Evolutionary conservation across 176 grass and related monocot species (phyloP).

Genomic region (Poa pratensis): DNA sequence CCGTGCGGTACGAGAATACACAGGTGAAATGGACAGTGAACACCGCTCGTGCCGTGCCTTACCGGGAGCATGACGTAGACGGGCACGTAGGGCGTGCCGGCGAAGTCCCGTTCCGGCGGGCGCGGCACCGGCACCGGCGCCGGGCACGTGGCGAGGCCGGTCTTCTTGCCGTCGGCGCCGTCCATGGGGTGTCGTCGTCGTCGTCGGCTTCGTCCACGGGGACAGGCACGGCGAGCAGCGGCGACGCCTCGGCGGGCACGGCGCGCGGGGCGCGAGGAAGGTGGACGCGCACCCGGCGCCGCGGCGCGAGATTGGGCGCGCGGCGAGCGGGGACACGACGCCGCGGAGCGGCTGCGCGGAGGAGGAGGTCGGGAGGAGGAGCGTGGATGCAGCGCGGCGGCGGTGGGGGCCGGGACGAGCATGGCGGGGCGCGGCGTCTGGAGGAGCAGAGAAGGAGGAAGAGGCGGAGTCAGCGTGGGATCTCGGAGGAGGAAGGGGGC

Average conservation of each 20-base stretch:
- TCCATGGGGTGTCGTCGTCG: not conserved
- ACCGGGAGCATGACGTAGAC: slow-evolving; percentile 93
- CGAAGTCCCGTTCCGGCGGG: slow-evolving; percentile 69
- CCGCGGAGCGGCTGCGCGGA: slow-evolving; percentile 47
- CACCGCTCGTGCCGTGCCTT: no score
- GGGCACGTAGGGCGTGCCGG: slow-evolving; percentile 75
- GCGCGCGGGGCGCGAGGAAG: slow-evolving; percentile 37
- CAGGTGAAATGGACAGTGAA: no score
- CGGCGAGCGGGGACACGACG: slow-evolving; percentile 55
- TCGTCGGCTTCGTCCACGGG: not conserved
- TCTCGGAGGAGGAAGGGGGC: not conserved
- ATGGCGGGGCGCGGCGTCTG: slow-evolving; percentile 45
- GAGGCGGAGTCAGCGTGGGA: not conserved
- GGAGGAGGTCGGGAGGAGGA: slow-evolving; percentile 26
- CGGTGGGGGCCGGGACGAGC: not conserved
- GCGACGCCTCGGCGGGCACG: slow-evolving; percentile 15
- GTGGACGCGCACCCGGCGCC: not conserved
- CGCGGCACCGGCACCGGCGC: slow-evolving; percentile 13
- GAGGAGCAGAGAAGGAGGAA: not conserved
- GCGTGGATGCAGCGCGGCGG: slow-evolving; percentile 29
- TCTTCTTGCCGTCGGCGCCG: not conserved
- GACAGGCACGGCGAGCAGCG: slow-evolving; percentile 21
- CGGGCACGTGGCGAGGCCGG: not conserved
- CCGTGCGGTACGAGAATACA: no score
- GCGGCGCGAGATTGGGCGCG: slow-evolving; percentile 54